phyloP scores from a whole-genome alignment of 2,329 filamentous ascomycete species.

The Colletotrichum godetiae region DNA sequence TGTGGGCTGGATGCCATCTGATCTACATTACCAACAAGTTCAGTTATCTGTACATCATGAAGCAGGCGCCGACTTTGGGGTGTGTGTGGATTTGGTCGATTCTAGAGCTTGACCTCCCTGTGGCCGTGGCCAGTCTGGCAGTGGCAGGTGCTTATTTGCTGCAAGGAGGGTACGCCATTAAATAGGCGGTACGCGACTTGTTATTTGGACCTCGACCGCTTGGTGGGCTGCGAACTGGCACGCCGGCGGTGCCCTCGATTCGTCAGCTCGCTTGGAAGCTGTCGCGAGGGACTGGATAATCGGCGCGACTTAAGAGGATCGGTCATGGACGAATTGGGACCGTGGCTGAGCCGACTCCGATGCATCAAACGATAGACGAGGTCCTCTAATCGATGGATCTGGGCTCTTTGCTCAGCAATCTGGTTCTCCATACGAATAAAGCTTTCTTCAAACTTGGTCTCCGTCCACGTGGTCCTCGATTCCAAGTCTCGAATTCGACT shows the following conservation, averaged over 20 bases:
- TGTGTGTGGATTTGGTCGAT: slow-evolving; percentile 95
- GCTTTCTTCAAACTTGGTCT: slow-evolving; percentile 43
- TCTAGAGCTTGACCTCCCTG: slow-evolving; percentile 81
- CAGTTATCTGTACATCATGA: slow-evolving; percentile 90
- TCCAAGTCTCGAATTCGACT: slow-evolving; percentile 50
- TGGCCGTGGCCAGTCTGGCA: slow-evolving; percentile 68
- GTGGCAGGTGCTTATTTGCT: slow-evolving; percentile 58
- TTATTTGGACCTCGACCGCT: slow-evolving; percentile 32
- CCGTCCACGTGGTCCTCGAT: slow-evolving; percentile 43
- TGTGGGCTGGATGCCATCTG: slow-evolving; percentile 79
- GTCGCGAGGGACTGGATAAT: slow-evolving; percentile 19
- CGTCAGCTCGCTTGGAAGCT: slow-evolving; percentile 17
- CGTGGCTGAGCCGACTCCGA: slow-evolving; percentile 31
- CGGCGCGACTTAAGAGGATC: slow-evolving; percentile 25
- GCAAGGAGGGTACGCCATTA: slow-evolving; percentile 62
- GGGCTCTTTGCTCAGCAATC: slow-evolving; percentile 41
- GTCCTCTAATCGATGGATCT: slow-evolving; percentile 44
- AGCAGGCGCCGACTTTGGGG: slow-evolving; percentile 87
- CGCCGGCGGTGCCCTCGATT: slow-evolving; percentile 20
- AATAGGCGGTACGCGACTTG: slow-evolving; percentile 33
- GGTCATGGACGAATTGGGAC: slow-evolving; percentile 20
- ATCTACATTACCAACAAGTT: slow-evolving; percentile 83
- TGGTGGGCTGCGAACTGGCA: background rate
- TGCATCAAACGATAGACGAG: slow-evolving; percentile 42
- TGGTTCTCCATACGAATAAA: slow-evolving; percentile 40